Base-by-base conservation (phyloP, 2,329 filamentous ascomycete species). In the Diaporthe citri region DNA sequence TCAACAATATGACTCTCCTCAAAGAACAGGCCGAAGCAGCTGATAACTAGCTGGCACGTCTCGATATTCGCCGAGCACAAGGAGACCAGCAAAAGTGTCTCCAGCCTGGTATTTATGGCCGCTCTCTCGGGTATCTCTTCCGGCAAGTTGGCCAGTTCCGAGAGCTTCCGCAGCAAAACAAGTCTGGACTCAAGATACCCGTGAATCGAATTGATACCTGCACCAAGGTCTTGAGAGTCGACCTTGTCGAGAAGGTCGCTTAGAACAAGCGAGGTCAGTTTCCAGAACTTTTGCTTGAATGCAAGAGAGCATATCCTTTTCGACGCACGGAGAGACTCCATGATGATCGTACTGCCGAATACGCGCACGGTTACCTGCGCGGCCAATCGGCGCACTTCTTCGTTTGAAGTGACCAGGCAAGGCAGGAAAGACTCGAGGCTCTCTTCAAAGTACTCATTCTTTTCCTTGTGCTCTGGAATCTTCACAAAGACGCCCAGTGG, bases 1-100 rank as follows among this genome's bases (percentile, higher is more conserved):
- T 91, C 87, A 25, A 92, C 85, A 55, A 90, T 85, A 20, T 85
- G 84, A 77, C 88, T 90, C 79, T 93, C 91, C 72, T 93, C 88
- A n/a, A 92, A 87, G 76, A 92, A 90, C 1, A 91, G 82, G 5
- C 87, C 87, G 71, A 93, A 90, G 78, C 90, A 92, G 20, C 87
- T 88, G 1, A 90, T 93, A 12, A 92, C 91, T 20, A 91, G 83
- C 77, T 92, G 91, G 79, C 92, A 93, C 10, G 88, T 90, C 62
- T 92, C 90, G 48, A 93, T 88, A 75, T 92, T 90, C 9, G 90
- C 87, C 22, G 91, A 93, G 79, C 92, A 93, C 10, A 93, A 85
- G 1, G 90, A 89, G 13, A 93, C 88, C 7, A 94, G 83, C 55
- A 93, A 87, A 1, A 90, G 85, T 0, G 90, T 92, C 82, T 94